Base-by-base conservation (phyloP, 2,329 filamentous ascomycete species). In the Dothistroma septosporum region DNA sequence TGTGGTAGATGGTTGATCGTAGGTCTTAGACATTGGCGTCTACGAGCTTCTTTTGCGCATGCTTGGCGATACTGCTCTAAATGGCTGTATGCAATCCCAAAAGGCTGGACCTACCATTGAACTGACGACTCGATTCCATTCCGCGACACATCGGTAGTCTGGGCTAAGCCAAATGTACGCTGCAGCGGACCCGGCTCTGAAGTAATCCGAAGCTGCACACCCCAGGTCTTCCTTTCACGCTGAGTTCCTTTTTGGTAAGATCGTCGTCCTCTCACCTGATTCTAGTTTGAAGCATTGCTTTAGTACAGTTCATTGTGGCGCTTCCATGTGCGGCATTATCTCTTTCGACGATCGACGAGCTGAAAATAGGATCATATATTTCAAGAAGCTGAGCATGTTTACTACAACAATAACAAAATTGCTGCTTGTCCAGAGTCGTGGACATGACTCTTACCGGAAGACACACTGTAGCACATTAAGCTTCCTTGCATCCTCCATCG, bases 1-100 rank as follows among this genome's bases (percentile, higher is more conserved):
- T 8, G 58, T 60, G 46, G 53, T 53, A 7, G 50, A 53, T 47
- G 47, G 35, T 21, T 46, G 21, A 53, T 57, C n/a, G 24, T 35
- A 37, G 53, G 21, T 50, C 14, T 44, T 50, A 50, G 12, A 50
- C 28, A 2, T 49, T 11, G 47, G 10, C 21, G 44, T 19, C 24
- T 28, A 28, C 24, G 24, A 28, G 24, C 24, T 28, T 28, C 3
- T 28, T 28, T 3, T 28, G 24, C 24, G 24, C 24, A 28, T 28
- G 24, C 24, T 28, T 28, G 24, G 24, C 2, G 24, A 28, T 6
- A 28, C 24, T 28, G 24, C 24, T 6, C 24, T 28, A 28, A 2
- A 28, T 28, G 24, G 24, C 24, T 28, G 24, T 28, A 28, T 28
- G 24, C 24, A 28, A 28, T 6, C 24, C 24, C 24, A 6, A 28